These are phyloP conservation scores for Trametes meyenii DNA, from an alignment of 768 basidiomycete species.

Conservation along the genomic window DNA sequence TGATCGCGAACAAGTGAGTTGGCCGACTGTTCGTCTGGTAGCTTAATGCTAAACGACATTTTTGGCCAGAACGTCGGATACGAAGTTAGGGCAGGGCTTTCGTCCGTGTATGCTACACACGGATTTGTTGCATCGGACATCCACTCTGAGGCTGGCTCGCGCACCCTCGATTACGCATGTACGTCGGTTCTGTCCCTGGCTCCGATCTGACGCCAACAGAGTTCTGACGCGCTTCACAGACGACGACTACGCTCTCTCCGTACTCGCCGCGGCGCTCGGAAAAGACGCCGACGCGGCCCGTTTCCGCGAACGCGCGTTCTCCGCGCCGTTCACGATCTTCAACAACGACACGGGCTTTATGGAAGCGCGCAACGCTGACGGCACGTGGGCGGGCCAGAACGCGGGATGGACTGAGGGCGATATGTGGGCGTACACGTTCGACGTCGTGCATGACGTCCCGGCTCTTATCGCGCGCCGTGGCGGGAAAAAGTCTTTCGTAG, in stretches of 20 bases:
- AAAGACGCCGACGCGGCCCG: slow-evolving; percentile 52
- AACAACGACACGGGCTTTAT: slow-evolving; percentile 77
- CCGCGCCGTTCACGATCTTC: slow-evolving; percentile 64
- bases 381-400: slow-evolving; percentile 68
- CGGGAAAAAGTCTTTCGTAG: slow-evolving; percentile 65
- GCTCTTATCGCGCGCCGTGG: slow-evolving; percentile 65
- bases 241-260: slow-evolving; percentile 74
- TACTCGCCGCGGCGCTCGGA: slow-evolving; percentile 57
- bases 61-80: slow-evolving; percentile 63
- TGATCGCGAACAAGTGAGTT: slow-evolving; percentile 69
- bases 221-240: slow-evolving; percentile 43
- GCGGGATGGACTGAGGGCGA: slow-evolving; percentile 86
- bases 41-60: neutral
- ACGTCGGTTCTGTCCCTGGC: neutral
- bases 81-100: slow-evolving; percentile 80
- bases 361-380: slow-evolving; percentile 73
- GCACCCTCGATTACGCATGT: slow-evolving; percentile 83
- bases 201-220: neutral
- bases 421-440: slow-evolving; percentile 77
- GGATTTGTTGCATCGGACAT: slow-evolving; percentile 82
- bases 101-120: slow-evolving; percentile 62
- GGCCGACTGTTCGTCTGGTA: no score
- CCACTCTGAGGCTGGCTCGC: slow-evolving; percentile 78
- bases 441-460: slow-evolving; percentile 72
- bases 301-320: slow-evolving; percentile 58